Evolutionary conservation across 345 rosid species (phyloP).

Genomic region (Boechera retrofracta): DNA sequence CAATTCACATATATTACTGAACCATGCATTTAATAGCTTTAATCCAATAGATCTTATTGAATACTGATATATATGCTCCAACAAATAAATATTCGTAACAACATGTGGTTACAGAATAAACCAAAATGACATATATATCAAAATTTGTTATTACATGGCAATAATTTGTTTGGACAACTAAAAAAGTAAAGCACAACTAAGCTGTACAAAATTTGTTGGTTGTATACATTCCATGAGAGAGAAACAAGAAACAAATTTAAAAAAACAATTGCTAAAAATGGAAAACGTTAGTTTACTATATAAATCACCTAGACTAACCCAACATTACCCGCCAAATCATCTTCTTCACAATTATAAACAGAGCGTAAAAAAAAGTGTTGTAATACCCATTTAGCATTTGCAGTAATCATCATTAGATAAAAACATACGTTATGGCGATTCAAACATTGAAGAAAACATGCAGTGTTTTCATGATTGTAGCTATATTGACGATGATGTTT

Average conservation of each 20-base stretch:
- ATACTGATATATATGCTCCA: not conserved
- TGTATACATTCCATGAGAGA: not conserved
- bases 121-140: not conserved
- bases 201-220: not conserved
- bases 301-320: not conserved
- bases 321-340: not conserved
- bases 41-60: not conserved
- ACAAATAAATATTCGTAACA: not conserved
- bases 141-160: not conserved
- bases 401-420: not conserved
- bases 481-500: not conserved
- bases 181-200: not conserved
- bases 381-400: not conserved
- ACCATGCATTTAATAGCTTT: not conserved
- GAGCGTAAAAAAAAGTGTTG: not conserved
- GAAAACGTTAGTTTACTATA: constrained; percentile 2
- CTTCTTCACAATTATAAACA: not conserved
- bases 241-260: not conserved
- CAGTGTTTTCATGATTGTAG: not conserved
- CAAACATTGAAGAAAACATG: not conserved
- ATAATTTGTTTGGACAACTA: not conserved
- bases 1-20: not conserved
- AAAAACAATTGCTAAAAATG: not conserved
- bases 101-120: not conserved
- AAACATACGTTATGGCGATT: not conserved